Percentiles rank a stretch among this genome's conserved stretches.
phyloP scores from a whole-genome alignment of 176 grass and related monocot genomes.

The Oropetium thomaeum region DNA sequence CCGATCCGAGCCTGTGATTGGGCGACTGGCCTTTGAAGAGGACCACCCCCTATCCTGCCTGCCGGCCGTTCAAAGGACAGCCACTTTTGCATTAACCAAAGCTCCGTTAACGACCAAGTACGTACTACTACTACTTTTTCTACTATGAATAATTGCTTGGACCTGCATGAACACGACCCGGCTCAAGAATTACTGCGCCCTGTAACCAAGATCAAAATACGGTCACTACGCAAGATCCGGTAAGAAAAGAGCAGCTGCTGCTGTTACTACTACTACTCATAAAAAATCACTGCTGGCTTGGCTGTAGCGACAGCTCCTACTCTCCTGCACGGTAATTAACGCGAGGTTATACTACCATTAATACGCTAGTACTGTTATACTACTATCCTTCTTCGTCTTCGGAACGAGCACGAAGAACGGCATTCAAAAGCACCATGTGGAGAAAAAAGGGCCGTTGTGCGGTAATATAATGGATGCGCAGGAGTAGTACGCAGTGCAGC shows the following conservation, averaged over 20 bases:
- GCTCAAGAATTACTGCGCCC: not conserved
- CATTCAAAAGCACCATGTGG: conserved; percentile 17
- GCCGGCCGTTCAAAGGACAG: not conserved
- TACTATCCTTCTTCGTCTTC: not conserved
- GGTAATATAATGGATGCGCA: not conserved
- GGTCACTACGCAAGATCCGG: not conserved
- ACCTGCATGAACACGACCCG: not conserved
- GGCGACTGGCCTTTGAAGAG: not conserved
- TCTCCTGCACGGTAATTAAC: conserved; percentile 4
- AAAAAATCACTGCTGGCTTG: not conserved
- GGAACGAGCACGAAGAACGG: not conserved
- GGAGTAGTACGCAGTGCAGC: no score
- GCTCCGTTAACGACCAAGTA: not conserved
- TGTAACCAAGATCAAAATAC: conserved; percentile 4
- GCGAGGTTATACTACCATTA: not conserved
- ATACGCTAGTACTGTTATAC: not conserved
- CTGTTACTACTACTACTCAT: not conserved
- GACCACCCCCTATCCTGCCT: not conserved
- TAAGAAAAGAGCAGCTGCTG: not conserved
- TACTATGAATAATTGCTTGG: no score
- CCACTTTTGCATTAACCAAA: conserved; percentile 19
- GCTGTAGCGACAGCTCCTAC: not conserved
- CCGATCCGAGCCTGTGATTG: not conserved
- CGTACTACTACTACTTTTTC: no score
- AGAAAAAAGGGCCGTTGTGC: not conserved